Evolutionary conservation across 768 basidiomycete genomes (phyloP).

Genomic region (Chiua virens): DNA sequence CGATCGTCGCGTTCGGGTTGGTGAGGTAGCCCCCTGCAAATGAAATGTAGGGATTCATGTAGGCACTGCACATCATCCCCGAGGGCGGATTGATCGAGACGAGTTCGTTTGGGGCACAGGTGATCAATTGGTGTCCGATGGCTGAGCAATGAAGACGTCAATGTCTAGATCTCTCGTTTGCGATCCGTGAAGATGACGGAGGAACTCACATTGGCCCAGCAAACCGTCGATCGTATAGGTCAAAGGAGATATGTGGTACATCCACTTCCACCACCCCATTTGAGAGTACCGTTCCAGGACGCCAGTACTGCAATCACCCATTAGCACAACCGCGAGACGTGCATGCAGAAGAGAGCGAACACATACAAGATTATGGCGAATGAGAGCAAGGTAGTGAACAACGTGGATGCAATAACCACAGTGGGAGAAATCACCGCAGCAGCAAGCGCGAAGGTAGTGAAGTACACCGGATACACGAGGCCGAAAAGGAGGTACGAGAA

Average conservation of each 20-base stretch:
- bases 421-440: constrained; percentile 41
- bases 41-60: constrained; percentile 49
- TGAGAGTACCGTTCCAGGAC: constrained; percentile 46
- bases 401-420: constrained; percentile 37
- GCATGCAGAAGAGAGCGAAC: not conserved
- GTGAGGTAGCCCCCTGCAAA: constrained; percentile 55
- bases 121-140: constrained; percentile 41
- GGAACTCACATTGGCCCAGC: constrained; percentile 25
- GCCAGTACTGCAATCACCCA: constrained; percentile 36
- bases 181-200: too few species aligned
- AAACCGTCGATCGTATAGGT: constrained; percentile 52
- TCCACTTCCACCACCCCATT: constrained; percentile 33
- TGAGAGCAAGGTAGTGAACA: constrained; percentile 39
- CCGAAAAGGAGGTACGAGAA: constrained; percentile 41
- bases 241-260: constrained; percentile 48
- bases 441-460: constrained; percentile 42
- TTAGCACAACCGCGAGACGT: not conserved
- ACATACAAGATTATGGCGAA: constrained; percentile 46
- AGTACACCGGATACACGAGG: constrained; percentile 44
- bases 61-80: constrained; percentile 53
- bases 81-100: constrained; percentile 52
- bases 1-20: constrained; percentile 51
- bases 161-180: too few species aligned
- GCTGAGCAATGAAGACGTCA: constrained; percentile 23
- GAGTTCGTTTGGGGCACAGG: constrained; percentile 54